Conservation (phyloP, 192 early-diverging fungal genomes). For the Jimgerdemannia lactiflua region DNA sequence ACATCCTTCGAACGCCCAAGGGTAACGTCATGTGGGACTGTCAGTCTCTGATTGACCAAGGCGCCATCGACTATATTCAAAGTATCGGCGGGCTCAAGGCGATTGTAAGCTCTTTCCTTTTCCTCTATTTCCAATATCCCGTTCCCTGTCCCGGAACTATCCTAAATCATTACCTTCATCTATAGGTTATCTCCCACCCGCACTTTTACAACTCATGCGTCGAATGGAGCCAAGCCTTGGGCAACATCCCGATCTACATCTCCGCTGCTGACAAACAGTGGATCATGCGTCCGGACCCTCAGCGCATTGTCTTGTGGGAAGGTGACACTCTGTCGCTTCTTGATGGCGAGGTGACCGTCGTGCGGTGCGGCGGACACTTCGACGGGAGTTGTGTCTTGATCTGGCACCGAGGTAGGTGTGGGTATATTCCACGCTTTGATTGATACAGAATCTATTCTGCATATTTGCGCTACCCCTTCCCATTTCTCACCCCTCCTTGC, state of each 20-base stretch:
- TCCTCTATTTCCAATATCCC: background rate
- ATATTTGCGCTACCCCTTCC: background rate
- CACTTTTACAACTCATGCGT: slow-evolving; percentile 24
- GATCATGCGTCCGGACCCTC: slow-evolving; percentile 21
- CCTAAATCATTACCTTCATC: background rate
- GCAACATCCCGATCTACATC: slow-evolving; percentile 24
- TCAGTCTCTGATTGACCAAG: slow-evolving; percentile 28
- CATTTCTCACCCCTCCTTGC: background rate
- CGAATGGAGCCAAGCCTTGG: slow-evolving; percentile 31
- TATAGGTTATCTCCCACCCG: slow-evolving; percentile 23
- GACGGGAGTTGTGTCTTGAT: slow-evolving; percentile 23
- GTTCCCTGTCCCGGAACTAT: background rate
- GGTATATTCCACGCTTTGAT: too few species aligned
- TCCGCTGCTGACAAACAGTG: slow-evolving; percentile 22
- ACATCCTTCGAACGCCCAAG: slow-evolving; percentile 17
- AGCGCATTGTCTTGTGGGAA: slow-evolving; percentile 27
- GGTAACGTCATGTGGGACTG: slow-evolving; percentile 35
- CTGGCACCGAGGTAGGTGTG: slow-evolving; percentile 19
- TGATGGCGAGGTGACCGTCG: slow-evolving; percentile 23
- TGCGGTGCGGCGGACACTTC: slow-evolving; percentile 30
- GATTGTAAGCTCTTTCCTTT: slow-evolving; percentile 1
- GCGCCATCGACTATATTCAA: slow-evolving; percentile 16
- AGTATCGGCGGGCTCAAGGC: slow-evolving; percentile 22
- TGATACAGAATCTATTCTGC: background rate
- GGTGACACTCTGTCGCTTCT: slow-evolving; percentile 18